Evolutionary conservation across 2,329 filamentous ascomycete species (phyloP).

Genomic region (Phaeosphaeriaceae sp.): DNA sequence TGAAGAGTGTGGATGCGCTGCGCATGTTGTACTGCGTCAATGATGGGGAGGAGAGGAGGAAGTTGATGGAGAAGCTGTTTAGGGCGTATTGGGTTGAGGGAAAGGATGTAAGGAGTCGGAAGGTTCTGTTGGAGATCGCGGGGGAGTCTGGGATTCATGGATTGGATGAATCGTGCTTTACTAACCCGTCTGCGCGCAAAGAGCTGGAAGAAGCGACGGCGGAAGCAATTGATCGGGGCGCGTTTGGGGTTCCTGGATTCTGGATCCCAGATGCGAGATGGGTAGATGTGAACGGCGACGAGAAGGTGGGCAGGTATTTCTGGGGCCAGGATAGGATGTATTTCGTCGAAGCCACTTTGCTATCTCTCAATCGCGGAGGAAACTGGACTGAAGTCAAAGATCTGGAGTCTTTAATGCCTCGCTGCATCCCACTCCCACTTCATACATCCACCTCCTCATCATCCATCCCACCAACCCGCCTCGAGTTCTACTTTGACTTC

Average conservation of each 20-base stretch:
- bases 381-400: slow-evolving; percentile 18
- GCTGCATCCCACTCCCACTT: slow-evolving; percentile 18
- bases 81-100: slow-evolving; percentile 43
- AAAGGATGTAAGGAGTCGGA: slow-evolving; percentile 32
- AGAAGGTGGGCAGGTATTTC: slow-evolving; percentile 32
- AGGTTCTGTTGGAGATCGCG: slow-evolving; percentile 31
- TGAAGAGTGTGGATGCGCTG: slow-evolving; percentile 43
- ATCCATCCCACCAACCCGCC: slow-evolving; percentile 12
- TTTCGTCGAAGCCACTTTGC: slow-evolving; percentile 41
- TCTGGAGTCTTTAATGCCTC: slow-evolving; percentile 33
- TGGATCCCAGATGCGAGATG: slow-evolving; percentile 33
- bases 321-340: slow-evolving; percentile 49
- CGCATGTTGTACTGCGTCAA: slow-evolving; percentile 33
- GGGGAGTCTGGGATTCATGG: slow-evolving; percentile 28
- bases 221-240: slow-evolving; percentile 40
- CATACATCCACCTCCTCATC: not conserved
- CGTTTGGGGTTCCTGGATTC: slow-evolving; percentile 45
- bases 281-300: not conserved
- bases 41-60: slow-evolving; percentile 22
- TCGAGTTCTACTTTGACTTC: slow-evolving; percentile 48
- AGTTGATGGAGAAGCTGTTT: slow-evolving; percentile 35
- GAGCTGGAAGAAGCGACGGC: slow-evolving; percentile 34
- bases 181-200: slow-evolving; percentile 25
- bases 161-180: slow-evolving; percentile 20
- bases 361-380: slow-evolving; percentile 17